Conservation (phyloP, 371 early-diverging fungal genomes). For the Chytridiales sp. region DNA sequence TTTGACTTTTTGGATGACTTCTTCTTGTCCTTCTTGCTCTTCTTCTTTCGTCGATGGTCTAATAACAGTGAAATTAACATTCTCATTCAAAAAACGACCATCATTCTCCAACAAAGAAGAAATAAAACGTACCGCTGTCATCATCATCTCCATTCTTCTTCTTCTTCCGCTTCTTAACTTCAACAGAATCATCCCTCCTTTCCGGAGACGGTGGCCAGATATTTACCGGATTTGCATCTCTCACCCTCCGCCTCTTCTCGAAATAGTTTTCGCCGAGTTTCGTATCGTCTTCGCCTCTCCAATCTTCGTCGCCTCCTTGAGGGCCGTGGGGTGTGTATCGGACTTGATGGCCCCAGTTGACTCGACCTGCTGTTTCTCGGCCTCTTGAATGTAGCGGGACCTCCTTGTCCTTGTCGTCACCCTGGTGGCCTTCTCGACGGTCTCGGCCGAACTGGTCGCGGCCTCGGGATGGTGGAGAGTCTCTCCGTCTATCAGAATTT, state of each 20-base stretch:
- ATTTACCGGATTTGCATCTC: constrained; percentile 25
- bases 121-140: neutral
- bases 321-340: neutral
- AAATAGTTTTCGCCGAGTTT: constrained; percentile 20
- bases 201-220: constrained; percentile 47
- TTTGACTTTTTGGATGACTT: constrained; percentile 14
- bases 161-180: constrained; percentile 1
- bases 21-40: constrained; percentile 21
- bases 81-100: neutral
- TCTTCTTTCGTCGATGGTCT: constrained; percentile 12
- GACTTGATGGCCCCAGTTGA: neutral
- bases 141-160: constrained; percentile 8
- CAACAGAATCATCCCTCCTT: neutral
- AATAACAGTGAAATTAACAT: constrained; percentile 6
- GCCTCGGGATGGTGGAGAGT: neutral
- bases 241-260: constrained; percentile 19
- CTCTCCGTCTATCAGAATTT: too few relatives aligned
- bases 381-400: too few relatives aligned
- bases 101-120: neutral
- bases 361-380: too few relatives aligned
- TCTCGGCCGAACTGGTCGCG: constrained; percentile 6
- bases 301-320: neutral
- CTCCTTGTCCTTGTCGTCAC: too few relatives aligned
- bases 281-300: neutral
- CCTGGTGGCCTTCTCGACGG: neutral